These are phyloP conservation scores for Boletus edulis DNA, from an alignment of 768 basidiomycete species.

Conservation along the genomic window DNA sequence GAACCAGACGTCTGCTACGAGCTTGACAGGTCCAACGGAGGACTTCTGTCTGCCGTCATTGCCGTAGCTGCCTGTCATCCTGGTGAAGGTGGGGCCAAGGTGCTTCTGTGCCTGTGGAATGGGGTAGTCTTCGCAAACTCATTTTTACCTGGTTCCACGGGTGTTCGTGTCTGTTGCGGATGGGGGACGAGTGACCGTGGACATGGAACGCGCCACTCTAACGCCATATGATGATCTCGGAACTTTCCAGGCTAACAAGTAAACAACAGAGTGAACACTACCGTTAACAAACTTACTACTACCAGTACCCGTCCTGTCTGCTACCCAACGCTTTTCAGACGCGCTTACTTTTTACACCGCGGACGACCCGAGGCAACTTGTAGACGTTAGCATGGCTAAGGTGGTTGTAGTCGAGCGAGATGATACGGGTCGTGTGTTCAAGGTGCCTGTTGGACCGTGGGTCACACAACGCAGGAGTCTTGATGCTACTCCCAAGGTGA, in stretches of 20 bases:
- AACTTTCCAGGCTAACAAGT: too few species aligned
- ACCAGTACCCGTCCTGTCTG: too few species aligned
- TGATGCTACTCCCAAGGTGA: conserved; percentile 15
- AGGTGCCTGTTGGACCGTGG: conserved; percentile 12
- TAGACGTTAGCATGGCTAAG: not conserved
- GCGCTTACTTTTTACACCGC: too few species aligned
- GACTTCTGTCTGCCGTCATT: not conserved
- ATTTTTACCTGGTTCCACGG: conserved; percentile 13
- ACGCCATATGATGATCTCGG: conserved; percentile 12
- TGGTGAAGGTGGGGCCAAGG: not conserved
- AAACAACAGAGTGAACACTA: too few species aligned
- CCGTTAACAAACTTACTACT: too few species aligned
- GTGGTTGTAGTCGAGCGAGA: conserved; percentile 19
- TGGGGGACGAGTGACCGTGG: conserved; percentile 7
- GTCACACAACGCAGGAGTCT: not conserved
- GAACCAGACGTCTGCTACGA: conserved; percentile 29
- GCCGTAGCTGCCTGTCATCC: not conserved
- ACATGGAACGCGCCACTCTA: conserved; percentile 15
- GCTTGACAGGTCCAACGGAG: conserved; percentile 2
- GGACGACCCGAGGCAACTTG: not conserved
- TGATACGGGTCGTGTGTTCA: conserved; percentile 18
- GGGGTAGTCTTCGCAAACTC: not conserved
- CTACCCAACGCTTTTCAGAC: too few species aligned
- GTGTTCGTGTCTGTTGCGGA: not conserved
- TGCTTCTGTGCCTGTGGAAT: not conserved